Evolutionary conservation across 352 stramenopile genomes (phyloP).

Genomic region (Phytophthora pisi): DNA sequence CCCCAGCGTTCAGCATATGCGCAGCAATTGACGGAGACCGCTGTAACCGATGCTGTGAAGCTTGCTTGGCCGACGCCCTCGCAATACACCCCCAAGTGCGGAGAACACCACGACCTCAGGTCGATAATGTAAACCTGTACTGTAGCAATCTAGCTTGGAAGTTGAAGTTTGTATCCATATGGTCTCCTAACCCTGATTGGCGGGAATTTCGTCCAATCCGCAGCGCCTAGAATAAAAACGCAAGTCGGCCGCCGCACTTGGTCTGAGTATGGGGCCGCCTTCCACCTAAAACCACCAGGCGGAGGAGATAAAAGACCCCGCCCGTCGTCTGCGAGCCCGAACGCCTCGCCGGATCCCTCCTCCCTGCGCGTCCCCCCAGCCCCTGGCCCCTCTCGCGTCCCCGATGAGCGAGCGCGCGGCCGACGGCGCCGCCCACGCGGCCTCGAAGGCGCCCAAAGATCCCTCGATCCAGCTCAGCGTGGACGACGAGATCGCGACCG

Average conservation of each 20-base stretch:
- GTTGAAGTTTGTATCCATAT: constrained; percentile 27
- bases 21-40: not conserved
- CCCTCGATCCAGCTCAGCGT: constrained; percentile 25
- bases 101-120: too few species aligned
- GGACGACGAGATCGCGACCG: constrained; percentile 45
- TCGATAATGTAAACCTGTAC: too few species aligned
- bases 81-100: too few species aligned
- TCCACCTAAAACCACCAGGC: constrained; percentile 10
- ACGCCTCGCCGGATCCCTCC: not conserved
- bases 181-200: constrained; percentile 14
- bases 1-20: too few species aligned
- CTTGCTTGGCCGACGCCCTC: too few species aligned
- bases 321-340: not conserved
- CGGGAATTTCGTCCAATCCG: constrained; percentile 27
- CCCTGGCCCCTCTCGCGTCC: not conserved
- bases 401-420: constrained; percentile 37
- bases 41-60: too few species aligned
- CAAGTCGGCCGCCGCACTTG: constrained; percentile 14
- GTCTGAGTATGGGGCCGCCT: constrained; percentile 11
- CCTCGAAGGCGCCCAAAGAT: constrained; percentile 21
- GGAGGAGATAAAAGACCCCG: not conserved
- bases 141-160: not conserved
- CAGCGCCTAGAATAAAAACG: constrained; percentile 26
- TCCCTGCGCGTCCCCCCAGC: not conserved
- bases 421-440: constrained; percentile 23